Conservation (phyloP, 305 asterid species). For the Fraxinus floribunda region DNA sequence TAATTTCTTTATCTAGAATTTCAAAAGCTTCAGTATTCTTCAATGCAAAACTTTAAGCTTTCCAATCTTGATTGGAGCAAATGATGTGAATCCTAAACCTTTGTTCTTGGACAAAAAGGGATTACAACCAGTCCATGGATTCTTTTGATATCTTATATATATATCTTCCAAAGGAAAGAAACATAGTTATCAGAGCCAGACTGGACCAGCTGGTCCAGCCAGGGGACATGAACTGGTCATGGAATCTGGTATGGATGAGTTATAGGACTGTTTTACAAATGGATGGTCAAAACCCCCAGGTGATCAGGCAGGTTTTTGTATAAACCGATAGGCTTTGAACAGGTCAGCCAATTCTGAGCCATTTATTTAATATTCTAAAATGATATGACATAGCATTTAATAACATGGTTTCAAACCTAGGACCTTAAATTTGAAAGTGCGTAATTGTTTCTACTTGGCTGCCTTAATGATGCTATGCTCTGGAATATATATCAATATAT, state of each 20-base stretch:
- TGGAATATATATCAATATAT: not conserved
- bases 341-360: not conserved
- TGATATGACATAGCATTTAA: not conserved
- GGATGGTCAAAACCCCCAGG: not conserved
- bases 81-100: slow-evolving; percentile 6
- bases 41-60: not conserved
- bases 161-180: not conserved
- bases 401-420: not conserved
- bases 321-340: not conserved
- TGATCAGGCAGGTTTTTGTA: not conserved
- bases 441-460: not conserved
- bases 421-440: not conserved
- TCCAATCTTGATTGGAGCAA: not conserved
- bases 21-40: not conserved
- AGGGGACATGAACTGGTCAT: not conserved
- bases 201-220: not conserved
- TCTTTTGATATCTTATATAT: not conserved
- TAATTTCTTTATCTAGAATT: not conserved
- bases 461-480: not conserved
- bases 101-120: not conserved
- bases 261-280: not conserved
- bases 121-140: not conserved
- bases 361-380: not conserved
- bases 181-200: not conserved
- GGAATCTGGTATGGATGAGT: not conserved